Base-by-base conservation (phyloP, 1,139 yeast species). In the Candida anutae region DNA sequence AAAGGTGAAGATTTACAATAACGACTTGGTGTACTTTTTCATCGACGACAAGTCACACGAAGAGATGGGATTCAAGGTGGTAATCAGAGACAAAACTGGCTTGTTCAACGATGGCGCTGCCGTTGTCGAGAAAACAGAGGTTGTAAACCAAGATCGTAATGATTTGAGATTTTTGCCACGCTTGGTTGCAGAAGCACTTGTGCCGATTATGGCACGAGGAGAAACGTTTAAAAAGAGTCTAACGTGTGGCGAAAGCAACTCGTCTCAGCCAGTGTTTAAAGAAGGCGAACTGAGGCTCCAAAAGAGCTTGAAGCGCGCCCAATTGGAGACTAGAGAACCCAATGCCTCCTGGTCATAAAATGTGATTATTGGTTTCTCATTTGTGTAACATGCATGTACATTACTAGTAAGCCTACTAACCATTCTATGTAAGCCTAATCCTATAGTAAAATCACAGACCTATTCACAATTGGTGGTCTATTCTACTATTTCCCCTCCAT, bases 1-100 rank as follows among this genome's bases (percentile, higher is more conserved):
- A 21, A 83, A 83, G 39, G 68, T 68, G 0, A 66, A 72, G 35
- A 43, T 87, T 1, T 72, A 62, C 41, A 63, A 80, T 37, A 79
- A 78, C 1, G 95, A 85, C 45, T 58, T 55, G 15, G 50, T 87
- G 4, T 76, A 73, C 40, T 56, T 87, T 21, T 79, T 84, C 40
- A 62, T 69, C 34, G 94, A 83, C 48, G 66, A 56, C 16, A 55
- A 56, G 5, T 59, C 69, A 10, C 52, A 62, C 11, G 74, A 74
- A 29, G 62, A 53, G 32, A 56, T 80, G 42, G 71, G 75, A 3
- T 80, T 71, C 43, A 54, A 49, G 25, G 70, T 78, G 9, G 20
- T 27, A 1, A 28, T 41, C 13, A 58, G 60, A 23, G 84, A 77
- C 38, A 49, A 66, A 2, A 74, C 80, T 0, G 85, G 84, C 1